phyloP scores from a whole-genome alignment of 345 rosid species.

The Rhodamnia argentea region DNA sequence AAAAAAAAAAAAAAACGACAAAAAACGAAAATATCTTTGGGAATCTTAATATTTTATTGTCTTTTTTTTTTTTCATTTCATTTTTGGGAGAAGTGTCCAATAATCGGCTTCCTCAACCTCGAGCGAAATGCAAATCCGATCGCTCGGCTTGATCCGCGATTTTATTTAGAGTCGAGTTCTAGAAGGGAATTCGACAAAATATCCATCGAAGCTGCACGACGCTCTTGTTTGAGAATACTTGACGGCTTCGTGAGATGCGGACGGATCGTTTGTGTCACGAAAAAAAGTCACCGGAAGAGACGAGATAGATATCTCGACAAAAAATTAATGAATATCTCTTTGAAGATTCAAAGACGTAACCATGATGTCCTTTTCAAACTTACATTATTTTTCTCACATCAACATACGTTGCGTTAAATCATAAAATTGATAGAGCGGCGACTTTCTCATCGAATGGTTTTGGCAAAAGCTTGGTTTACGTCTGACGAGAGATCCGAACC shows the following conservation, averaged over 20 bases:
- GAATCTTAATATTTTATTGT: neutral
- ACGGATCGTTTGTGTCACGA: neutral
- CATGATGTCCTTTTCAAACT: neutral
- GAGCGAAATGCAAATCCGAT: no score
- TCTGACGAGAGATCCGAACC: rapidly evolving
- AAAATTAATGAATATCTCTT: neutral
- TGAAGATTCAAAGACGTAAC: neutral
- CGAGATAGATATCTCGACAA: neutral
- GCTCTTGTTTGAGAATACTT: no score
- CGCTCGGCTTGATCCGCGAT: no score
- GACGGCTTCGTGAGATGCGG: neutral
- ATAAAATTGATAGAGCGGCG: neutral
- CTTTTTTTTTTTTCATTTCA: neutral
- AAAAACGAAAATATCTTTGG: neutral
- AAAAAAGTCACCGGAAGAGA: neutral
- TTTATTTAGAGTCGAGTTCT: neutral
- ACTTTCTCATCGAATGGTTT: neutral
- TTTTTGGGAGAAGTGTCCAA: no score
- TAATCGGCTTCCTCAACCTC: no score
- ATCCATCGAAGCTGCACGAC: no score
- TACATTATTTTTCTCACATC: neutral
- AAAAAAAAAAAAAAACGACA: neutral
- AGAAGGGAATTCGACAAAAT: neutral
- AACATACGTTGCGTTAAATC: neutral
- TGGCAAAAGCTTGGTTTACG: neutral